Evolutionary conservation across 306 rosid species (phyloP).

Genomic region (Echinosophora koreensis): DNA sequence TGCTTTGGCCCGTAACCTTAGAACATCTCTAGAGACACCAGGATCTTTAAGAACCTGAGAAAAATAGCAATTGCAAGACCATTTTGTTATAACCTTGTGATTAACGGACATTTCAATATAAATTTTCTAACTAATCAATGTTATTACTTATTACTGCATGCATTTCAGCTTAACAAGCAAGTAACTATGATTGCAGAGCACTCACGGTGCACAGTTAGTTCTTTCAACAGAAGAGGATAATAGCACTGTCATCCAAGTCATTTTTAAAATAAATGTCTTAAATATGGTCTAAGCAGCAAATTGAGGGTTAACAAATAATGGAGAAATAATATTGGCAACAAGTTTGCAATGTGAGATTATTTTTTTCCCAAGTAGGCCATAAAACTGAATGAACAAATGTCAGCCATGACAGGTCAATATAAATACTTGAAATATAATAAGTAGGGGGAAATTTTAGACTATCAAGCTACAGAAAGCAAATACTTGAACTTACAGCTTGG

Average conservation of each 20-base stretch:
- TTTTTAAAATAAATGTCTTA: constrained; percentile 26
- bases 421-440: not conserved
- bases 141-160: constrained; percentile 1
- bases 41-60: constrained; percentile 85
- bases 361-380: not conserved
- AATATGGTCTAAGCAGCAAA: constrained; percentile 16
- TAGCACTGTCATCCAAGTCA: constrained; percentile 21
- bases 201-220: constrained; percentile 4
- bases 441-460: not conserved
- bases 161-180: not conserved
- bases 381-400: constrained; percentile 1
- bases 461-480: constrained; percentile 43
- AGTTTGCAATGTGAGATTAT: not conserved
- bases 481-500: constrained; percentile 70
- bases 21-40: constrained; percentile 69
- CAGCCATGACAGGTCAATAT: not conserved
- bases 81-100: constrained; percentile 29
- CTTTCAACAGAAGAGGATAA: not conserved
- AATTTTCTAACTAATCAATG: constrained; percentile 9
- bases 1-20: constrained; percentile 72
- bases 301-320: not conserved
- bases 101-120: constrained; percentile 3
- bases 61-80: constrained; percentile 14
- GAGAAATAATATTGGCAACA: not conserved
- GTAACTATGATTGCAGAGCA: not conserved